Evolutionary conservation across 108 stramenopile species (phyloP).

Genomic region (Bacterosira constricta): DNA sequence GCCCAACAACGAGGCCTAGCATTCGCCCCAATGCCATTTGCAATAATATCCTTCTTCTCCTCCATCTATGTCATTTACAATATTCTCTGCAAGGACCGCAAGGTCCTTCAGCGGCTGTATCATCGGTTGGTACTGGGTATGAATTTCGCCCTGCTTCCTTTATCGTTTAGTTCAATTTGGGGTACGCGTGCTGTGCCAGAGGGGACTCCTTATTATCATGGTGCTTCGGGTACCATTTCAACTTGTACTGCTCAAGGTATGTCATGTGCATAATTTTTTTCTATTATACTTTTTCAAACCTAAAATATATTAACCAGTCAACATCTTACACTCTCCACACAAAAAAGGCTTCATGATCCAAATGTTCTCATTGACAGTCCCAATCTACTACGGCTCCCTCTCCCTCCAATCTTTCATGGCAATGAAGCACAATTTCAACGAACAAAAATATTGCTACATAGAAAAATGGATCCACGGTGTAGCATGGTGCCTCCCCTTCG

Average conservation of each 20-base stretch:
- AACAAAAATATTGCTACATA: slow-evolving; percentile 1
- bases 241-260: slow-evolving; percentile 12
- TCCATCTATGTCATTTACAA: slow-evolving; percentile 7
- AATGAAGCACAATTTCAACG: slow-evolving; percentile 3
- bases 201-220: background rate
- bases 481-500: background rate
- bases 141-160: background rate
- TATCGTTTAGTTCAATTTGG: background rate
- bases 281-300: no score
- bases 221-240: background rate
- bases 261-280: no score
- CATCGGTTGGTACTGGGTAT: slow-evolving; percentile 10
- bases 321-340: no score
- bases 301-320: no score
- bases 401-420: slow-evolving; percentile 2
- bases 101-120: background rate
- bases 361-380: background rate
- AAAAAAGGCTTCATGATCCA: slow-evolving; percentile 4
- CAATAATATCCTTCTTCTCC: background rate
- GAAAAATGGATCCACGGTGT: slow-evolving; percentile 10
- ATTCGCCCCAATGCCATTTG: slow-evolving; percentile 6
- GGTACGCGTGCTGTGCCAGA: slow-evolving; percentile 9
- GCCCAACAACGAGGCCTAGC: slow-evolving; percentile 17
- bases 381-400: slow-evolving; percentile 6
- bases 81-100: background rate